phyloP scores from a whole-genome alignment of 75 land plant species.

The Isoetes taiwanensis region DNA sequence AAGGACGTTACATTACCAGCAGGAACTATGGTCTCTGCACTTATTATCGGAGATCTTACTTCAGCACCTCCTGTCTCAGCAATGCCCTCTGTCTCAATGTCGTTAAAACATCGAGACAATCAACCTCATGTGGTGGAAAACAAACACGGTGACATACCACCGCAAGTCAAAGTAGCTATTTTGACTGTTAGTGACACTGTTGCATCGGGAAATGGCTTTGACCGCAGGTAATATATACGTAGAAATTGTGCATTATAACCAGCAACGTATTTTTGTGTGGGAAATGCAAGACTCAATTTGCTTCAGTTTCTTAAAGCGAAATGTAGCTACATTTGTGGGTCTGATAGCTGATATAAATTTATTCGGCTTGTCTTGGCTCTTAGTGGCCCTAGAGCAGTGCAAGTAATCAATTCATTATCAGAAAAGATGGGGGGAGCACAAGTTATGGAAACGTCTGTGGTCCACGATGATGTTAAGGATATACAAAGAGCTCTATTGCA shows the following conservation, averaged over 20 bases:
- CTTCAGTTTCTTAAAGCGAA: too few species aligned
- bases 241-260: too few species aligned
- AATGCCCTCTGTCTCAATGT: background rate
- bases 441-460: conserved; percentile 70
- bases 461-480: conserved; percentile 48
- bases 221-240: conserved; percentile 65
- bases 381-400: conserved; percentile 94
- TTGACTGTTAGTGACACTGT: conserved; percentile 97
- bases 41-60: conserved; percentile 59
- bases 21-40: conserved; percentile 56
- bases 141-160: background rate
- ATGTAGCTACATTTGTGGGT: too few species aligned
- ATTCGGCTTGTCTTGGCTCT: too few species aligned
- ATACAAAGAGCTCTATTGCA: conserved; percentile 43
- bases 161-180: conserved; percentile 49
- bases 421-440: conserved; percentile 72
- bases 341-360: background rate
- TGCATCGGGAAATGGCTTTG: conserved; percentile 77
- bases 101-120: background rate
- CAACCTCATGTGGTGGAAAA: background rate
- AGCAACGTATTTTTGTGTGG: too few species aligned
- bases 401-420: conserved; percentile 63
- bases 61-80: conserved; percentile 5
- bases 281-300: too few species aligned
- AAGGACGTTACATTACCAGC: conserved; percentile 27